Conservation (phyloP, 352 stramenopile species). For the Peronospora belbahrii region DNA sequence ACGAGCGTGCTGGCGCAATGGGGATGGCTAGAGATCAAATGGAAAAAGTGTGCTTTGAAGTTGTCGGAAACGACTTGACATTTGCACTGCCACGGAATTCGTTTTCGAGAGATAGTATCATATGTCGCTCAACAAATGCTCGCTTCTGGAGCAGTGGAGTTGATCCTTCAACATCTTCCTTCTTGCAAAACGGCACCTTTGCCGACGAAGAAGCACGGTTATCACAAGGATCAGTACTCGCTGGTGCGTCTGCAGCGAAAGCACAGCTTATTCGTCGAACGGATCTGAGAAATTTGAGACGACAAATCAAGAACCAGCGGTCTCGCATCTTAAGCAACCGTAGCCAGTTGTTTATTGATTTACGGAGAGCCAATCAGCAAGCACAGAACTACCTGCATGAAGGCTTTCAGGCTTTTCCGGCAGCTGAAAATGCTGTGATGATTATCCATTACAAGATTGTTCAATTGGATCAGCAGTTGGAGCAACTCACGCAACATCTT, state of each 20-base stretch:
- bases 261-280: slow-evolving; percentile 51
- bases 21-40: slow-evolving; percentile 11
- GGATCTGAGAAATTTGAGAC: slow-evolving; percentile 60
- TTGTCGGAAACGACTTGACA: slow-evolving; percentile 76
- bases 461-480: slow-evolving; percentile 63
- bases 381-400: slow-evolving; percentile 81
- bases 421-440: slow-evolving; percentile 71
- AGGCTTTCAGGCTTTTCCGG: slow-evolving; percentile 64
- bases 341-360: slow-evolving; percentile 72
- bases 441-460: slow-evolving; percentile 81
- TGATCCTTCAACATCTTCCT: slow-evolving; percentile 53
- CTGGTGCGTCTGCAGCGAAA: slow-evolving; percentile 39
- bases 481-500: slow-evolving; percentile 52
- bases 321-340: slow-evolving; percentile 74
- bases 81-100: slow-evolving; percentile 72
- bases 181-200: slow-evolving; percentile 71
- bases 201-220: slow-evolving; percentile 45
- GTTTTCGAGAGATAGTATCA: slow-evolving; percentile 66
- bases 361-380: slow-evolving; percentile 75
- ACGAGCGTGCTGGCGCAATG: slow-evolving; percentile 12
- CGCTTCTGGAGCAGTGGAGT: slow-evolving; percentile 65
- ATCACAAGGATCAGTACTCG: slow-evolving; percentile 31
- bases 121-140: slow-evolving; percentile 68
- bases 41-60: slow-evolving; percentile 35
- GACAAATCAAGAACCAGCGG: slow-evolving; percentile 77